Evolutionary conservation across 257 asterid species (phyloP).

Genomic region (Nyctanthes arbortristis): DNA sequence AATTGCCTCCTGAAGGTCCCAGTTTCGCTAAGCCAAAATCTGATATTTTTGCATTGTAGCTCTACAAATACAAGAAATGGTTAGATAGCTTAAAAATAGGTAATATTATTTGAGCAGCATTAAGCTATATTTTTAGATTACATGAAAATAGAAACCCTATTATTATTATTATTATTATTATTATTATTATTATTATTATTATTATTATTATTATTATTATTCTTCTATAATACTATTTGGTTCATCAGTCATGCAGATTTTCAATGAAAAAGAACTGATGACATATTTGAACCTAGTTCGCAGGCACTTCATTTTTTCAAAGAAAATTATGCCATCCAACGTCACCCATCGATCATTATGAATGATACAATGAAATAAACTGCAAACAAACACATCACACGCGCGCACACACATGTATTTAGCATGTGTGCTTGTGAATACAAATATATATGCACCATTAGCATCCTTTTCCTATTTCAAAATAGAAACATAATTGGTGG

Average conservation of each 20-base stretch:
- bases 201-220: too few relatives aligned
- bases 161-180: not conserved
- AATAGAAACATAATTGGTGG: too few relatives aligned
- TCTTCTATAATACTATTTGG: not conserved
- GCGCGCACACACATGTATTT: not conserved
- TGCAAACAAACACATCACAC: not conserved
- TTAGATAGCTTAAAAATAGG: not conserved
- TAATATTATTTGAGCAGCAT: not conserved
- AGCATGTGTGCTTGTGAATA: too few relatives aligned
- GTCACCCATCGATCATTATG: not conserved
- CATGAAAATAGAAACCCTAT: not conserved
- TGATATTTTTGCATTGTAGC: slow-evolving; percentile 52
- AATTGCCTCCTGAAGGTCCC: slow-evolving; percentile 52
- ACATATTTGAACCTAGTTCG: not conserved
- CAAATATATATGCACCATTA: too few relatives aligned
- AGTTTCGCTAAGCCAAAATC: slow-evolving; percentile 60
- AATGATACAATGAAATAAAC: not conserved
- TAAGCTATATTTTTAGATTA: not conserved
- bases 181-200: too few relatives aligned
- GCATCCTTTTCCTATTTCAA: too few relatives aligned
- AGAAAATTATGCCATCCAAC: not conserved
- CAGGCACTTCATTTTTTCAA: not conserved
- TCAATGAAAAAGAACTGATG: not conserved
- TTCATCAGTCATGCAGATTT: not conserved
- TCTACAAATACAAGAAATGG: slow-evolving; percentile 35